Evolutionary conservation across 306 rosid species (phyloP).

Genomic region (Lathyrus sativus): DNA sequence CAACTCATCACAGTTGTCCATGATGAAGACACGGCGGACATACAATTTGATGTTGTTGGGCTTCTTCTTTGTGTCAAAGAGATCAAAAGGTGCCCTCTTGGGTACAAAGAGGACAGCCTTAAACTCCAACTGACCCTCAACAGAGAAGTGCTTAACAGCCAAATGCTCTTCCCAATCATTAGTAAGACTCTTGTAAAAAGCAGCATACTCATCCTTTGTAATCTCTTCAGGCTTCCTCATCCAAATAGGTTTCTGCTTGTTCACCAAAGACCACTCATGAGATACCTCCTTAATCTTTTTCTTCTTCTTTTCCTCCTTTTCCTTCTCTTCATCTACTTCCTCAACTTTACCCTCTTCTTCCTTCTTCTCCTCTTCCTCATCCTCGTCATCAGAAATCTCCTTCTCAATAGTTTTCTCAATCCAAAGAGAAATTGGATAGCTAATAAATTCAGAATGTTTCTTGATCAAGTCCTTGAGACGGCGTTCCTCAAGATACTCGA

Average conservation of each 20-base stretch:
- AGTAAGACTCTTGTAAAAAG: constrained; percentile 89
- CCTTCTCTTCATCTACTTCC: constrained; percentile 86
- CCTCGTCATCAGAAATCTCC: constrained; percentile 92
- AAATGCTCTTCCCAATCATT: constrained; percentile 97
- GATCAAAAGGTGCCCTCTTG: constrained; percentile 94
- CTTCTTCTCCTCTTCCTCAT: constrained; percentile 92
- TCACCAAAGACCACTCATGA: constrained; percentile 85
- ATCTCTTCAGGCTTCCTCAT: constrained; percentile 98
- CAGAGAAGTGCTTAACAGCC: constrained; percentile 93
- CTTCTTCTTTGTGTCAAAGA: constrained; percentile 90
- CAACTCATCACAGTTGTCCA: constrained; percentile 98
- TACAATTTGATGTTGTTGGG: constrained; percentile 90
- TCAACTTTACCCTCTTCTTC: constrained; percentile 93
- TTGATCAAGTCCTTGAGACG: constrained; percentile 82
- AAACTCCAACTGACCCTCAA: constrained; percentile 92
- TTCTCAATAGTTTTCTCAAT: constrained; percentile 88
- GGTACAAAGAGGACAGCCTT: constrained; percentile 93
- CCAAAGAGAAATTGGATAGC: constrained; percentile 96
- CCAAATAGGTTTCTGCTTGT: constrained; percentile 98
- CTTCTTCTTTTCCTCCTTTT: constrained; percentile 85
- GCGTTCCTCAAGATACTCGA: constrained; percentile 92
- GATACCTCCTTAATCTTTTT: constrained; percentile 89
- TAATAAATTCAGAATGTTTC: constrained; percentile 97
- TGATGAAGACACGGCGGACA: constrained; percentile 88
- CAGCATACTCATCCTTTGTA: constrained; percentile 82